A percentile compares a stretch with the other conserved stretches of the same genome.
Conservation (phyloP, 75 land plant genomes). For the Sequoia sempervirens region DNA sequence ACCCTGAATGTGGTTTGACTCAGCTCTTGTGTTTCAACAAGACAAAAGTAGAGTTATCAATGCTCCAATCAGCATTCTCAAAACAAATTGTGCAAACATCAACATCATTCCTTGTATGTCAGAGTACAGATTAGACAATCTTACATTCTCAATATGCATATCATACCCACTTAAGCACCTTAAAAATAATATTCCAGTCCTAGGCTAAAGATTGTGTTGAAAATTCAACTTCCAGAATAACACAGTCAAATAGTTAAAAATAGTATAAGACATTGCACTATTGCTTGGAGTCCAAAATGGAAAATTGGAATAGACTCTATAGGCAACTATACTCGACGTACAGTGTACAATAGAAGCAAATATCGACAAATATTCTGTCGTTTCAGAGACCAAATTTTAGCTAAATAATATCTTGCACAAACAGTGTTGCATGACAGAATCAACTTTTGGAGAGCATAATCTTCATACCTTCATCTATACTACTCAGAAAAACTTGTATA, state of each 20-base stretch:
- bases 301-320: no score
- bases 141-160: neutral
- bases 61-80: neutral
- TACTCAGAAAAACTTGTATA: no score
- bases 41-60: neutral
- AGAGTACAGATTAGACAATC: neutral
- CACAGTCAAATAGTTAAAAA: neutral
- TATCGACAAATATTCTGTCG: no score
- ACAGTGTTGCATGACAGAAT: no score
- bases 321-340: no score
- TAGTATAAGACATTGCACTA: no score
- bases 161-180: neutral
- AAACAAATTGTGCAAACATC: neutral
- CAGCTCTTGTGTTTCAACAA: neutral
- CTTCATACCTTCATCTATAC: no score
- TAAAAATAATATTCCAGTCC: neutral
- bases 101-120: neutral
- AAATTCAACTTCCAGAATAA: neutral
- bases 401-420: no score
- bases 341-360: no score
- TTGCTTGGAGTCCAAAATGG: no score
- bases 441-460: no score
- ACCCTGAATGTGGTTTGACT: neutral
- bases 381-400: no score
- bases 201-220: neutral